Percentiles rank a stretch among this genome's conserved stretches.
Conservation (phyloP, 192 early-diverging fungal species). For the Rhizophagus prolifer region DNA sequence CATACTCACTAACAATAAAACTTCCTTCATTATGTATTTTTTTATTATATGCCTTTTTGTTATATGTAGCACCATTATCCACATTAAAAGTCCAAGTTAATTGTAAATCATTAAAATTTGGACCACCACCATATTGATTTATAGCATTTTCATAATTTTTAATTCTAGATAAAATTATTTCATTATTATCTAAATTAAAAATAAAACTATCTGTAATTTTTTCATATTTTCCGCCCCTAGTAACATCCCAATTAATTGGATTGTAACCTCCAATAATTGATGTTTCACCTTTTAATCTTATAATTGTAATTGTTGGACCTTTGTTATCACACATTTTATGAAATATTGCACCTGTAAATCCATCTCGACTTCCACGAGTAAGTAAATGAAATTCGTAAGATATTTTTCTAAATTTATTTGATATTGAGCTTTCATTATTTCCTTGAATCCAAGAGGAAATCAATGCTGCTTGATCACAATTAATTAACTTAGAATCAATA, state of each 20-base stretch:
- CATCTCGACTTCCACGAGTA: neutral
- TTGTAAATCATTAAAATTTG: neutral
- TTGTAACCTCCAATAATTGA: neutral
- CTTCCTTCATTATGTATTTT: neutral
- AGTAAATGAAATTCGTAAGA: neutral
- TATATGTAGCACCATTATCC: too few relatives aligned
- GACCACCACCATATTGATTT: neutral
- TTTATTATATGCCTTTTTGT: neutral
- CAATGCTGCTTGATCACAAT: neutral
- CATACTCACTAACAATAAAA: slow-evolving; percentile 6
- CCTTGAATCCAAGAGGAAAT: neutral
- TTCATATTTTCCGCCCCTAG: neutral
- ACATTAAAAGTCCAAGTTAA: neutral
- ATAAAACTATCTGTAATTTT: neutral
- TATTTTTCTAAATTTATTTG: neutral
- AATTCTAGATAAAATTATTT: neutral
- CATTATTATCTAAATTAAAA: neutral
- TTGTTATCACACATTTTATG: slow-evolving; percentile 27
- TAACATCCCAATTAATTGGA: neutral
- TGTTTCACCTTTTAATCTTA: slow-evolving; percentile 13
- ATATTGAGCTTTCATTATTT: neutral
- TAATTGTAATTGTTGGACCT: slow-evolving; percentile 21
- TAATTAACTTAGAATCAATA: neutral
- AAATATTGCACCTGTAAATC: neutral
- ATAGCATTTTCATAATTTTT: neutral